Evolutionary conservation across 2,329 filamentous ascomycete species (phyloP), one percentile per base, ranked within the genome.

Genomic region (Aspergillus sp.): DNA sequence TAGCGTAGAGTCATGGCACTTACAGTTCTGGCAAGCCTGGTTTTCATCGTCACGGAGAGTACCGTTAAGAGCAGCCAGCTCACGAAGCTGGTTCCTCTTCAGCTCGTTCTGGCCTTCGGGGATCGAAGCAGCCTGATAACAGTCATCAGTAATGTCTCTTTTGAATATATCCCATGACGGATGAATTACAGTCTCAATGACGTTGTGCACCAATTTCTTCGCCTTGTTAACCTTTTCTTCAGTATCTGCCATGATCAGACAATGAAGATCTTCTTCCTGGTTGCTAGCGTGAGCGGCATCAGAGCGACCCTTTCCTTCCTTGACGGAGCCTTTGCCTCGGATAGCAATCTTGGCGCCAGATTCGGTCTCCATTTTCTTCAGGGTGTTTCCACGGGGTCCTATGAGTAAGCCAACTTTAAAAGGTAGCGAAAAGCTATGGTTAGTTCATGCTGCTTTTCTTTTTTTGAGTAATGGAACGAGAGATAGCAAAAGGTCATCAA

Each of bases 161-260:
- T 22, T 22, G 22, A 22, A 22, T 3, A 22, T 22, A 22, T 22
- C 22, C 22, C 24, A 24, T 6, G 24, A 24, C 24, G 24, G 24
- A 32, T n/a, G 49, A 85, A 90, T 82, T 84, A 96, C 94, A 61
- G 95, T 99, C 80, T 99, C 95, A 74, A 99, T 98, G 72, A 99
- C 90, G 68, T 98, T 97, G 80, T 99, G 94, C 65, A 99, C 96
- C 63, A 98, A 81, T 80, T 96, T 92, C 84, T 98, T 99, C 67
- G 95, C 95, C 80, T 98, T 99, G 83, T 96, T 96, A 75, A 99
- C 93, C 82, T 99, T 99, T 64, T 99, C 95, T 81, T 99, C 96
- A 42, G 94, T 98, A 74, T 99, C 95, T 73, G 95, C 95, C 95
- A 99, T 99, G 81, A 99, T 98, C 75, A 99, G 83, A 80, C 95